These are phyloP conservation scores for Gnetum montanum DNA, from an alignment of 75 land plant genomes.

Conservation along the genomic window DNA sequence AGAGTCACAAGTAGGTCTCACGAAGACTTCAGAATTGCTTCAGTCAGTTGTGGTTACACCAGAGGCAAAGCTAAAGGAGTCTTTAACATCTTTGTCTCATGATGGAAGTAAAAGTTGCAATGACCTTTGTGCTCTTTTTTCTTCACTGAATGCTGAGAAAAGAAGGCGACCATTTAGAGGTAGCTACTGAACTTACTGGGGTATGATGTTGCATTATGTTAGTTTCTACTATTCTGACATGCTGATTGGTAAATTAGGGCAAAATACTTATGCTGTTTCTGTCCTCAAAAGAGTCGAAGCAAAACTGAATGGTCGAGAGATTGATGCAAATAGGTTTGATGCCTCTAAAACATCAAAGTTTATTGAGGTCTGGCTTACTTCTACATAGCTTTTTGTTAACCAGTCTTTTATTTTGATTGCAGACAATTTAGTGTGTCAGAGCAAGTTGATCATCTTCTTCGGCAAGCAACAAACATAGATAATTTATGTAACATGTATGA, in stretches of 20 bases:
- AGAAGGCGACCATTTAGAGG: slow-evolving; percentile 19
- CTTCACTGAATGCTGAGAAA: slow-evolving; percentile 9
- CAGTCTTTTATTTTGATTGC: slow-evolving; percentile 5
- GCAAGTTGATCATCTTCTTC: slow-evolving; percentile 88
- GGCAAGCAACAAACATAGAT: slow-evolving; percentile 86
- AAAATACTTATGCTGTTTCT: slow-evolving; percentile 87
- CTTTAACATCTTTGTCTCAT: background rate
- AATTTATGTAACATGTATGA: slow-evolving; percentile 99
- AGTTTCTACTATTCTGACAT: background rate
- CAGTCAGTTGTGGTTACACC: slow-evolving; percentile 1
- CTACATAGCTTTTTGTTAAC: no score
- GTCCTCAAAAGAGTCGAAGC: slow-evolving; percentile 74
- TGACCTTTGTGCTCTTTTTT: slow-evolving; percentile 1
- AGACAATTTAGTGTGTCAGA: slow-evolving; percentile 66
- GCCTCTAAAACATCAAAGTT: background rate
- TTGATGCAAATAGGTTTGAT: slow-evolving; percentile 58
- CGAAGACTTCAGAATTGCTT: background rate
- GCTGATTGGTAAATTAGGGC: slow-evolving; percentile 31
- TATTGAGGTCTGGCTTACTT: background rate
- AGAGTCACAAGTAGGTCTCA: no score
- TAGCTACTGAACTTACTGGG: slow-evolving; percentile 14
- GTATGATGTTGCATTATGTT: background rate
- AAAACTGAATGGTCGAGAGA: slow-evolving; percentile 81
- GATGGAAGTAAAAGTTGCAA: slow-evolving; percentile 3
- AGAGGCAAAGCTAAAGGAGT: slow-evolving; percentile 6